These are phyloP conservation scores for Globisporangium echinulatum DNA, from an alignment of 352 stramenopile genomes.

Conservation along the genomic window DNA sequence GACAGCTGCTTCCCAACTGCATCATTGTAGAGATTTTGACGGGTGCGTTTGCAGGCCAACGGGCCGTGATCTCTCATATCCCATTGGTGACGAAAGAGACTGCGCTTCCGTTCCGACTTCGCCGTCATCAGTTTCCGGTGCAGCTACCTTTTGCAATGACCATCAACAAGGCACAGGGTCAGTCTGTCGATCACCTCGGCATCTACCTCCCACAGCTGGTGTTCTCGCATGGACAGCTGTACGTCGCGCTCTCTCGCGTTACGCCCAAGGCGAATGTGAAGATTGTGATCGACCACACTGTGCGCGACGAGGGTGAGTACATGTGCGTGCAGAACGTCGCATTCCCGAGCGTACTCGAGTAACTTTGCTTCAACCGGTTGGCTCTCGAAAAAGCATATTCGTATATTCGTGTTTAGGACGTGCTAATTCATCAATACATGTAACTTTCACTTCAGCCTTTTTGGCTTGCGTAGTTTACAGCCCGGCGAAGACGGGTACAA, in stretches of 20 bases:
- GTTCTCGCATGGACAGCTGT: conserved; percentile 24
- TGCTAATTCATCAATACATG: no score
- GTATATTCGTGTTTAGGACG: no score
- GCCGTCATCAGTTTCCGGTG: conserved; percentile 20
- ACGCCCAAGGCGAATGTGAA: conserved; percentile 15
- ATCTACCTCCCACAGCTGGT: conserved; percentile 17
- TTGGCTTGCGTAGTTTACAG: no score
- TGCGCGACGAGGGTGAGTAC: conserved; percentile 10
- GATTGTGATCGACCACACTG: conserved; percentile 8
- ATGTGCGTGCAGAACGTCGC: conserved; percentile 13
- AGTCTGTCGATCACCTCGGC: conserved; percentile 23
- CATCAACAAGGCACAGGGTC: conserved; percentile 30
- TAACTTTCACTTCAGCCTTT: no score
- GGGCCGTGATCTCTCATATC: conserved; percentile 17
- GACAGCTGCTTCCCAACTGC: conserved; percentile 14
- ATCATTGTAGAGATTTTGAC: conserved; percentile 28
- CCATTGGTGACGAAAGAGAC: conserved; percentile 11
- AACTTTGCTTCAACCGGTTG: no score
- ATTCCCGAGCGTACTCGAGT: conserved; percentile 1
- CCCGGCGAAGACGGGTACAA: no score
- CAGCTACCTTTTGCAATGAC: conserved; percentile 25
- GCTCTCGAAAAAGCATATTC: no score
- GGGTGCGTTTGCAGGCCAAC: conserved; percentile 6
- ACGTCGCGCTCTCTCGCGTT: conserved; percentile 20
- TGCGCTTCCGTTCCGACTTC: conserved; percentile 18